Evolutionary conservation across 371 early-diverging fungal species (phyloP), one percentile per base, ranked within the genome.

Genomic region (Apophysomyces ossiformis): DNA sequence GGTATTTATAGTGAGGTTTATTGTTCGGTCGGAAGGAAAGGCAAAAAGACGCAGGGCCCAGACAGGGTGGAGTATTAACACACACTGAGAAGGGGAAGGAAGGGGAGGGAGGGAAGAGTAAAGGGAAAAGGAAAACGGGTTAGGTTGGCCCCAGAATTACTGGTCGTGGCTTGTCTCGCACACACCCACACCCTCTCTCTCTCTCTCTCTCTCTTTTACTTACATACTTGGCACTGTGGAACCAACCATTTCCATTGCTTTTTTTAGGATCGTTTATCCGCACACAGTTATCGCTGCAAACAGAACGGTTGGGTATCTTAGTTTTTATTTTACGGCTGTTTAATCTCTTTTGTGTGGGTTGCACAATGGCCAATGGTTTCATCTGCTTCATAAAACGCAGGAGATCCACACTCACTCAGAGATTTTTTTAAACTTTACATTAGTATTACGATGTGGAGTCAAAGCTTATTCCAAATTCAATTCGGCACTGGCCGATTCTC

Each of bases 11-110:
- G 54, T 11, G 21, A 50, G 21, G 21, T 16, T 11, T 50, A 50
- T 50, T 50, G 54, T 50, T 50, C 54, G 35, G 54, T 50, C 54
- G 54, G 54, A 50, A 50, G 21, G 21, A 50, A 50, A 18, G 21
- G 0, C 16, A 50, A 50, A 11, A 11, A 50, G 21, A 50, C 35
- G 54, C 54, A 50, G 54, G 54, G 54, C 54, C 54, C 54, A 50
- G 54, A 50, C 54, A 50, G 21, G 54, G 54, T 21, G 16, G 7
- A 21, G 21, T 50, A 50, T 21, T 18, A 50, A 50, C 4, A 21
- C 32, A 26, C 32, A 26, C 32, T 26, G 46, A 13, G 46, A 15
- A 43, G 13, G 16, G 21, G 21, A 21, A 21, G 7, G 21, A 50
- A 50, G 21, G 54, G 54, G 21, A 9, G 5, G 21, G 21, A 21